Evolutionary conservation across 2,329 filamentous ascomycete species (phyloP), one percentile per base, ranked within the genome.

Genomic region (Sarocladium oryzae): DNA sequence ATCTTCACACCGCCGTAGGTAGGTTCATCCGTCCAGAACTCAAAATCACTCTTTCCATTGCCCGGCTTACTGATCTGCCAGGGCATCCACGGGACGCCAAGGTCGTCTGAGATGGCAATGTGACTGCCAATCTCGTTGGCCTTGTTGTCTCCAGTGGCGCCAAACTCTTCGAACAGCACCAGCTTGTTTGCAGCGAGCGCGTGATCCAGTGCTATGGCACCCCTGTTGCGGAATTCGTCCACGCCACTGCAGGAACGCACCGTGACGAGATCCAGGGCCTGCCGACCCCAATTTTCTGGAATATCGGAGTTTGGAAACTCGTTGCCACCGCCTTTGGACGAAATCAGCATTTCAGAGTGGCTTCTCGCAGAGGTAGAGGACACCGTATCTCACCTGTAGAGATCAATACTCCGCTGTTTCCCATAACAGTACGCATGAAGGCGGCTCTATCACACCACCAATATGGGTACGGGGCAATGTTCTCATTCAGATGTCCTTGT

Each of bases 61-160:
- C 49, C 49, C 16, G 49, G 49, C 37, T 51, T 51, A 36, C 49
- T 51, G 16, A 51, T 51, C 36, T 51, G 49, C 49, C 49, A 51
- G 11, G 49, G 49, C 20, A 51, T 21, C 49, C 49, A 51, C n/a
- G 49, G 49, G 9, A 51, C 49, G 16, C 49, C 15, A 16, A 51
- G 49, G 10, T 51, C 49, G 21, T 51, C 43, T 20, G 43, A 51
- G 2, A 40, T 36, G 10, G 20, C 35, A 21, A 51, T 51, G 20
- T 51, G 49, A 9, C n/a, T 7, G 4, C 35, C 49, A 16, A 51
- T 41, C 49, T 51, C 49, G 4, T 41, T 26, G 1, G 49, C 15
- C 49, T 51, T 51, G 1, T 11, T 41, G 9, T n/a, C n/a, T 11
- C 49, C 49, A 8, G 49, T 26, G 9, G 49, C 49, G 20, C 49